Base-by-base conservation (phyloP, 345 rosid species). In the Mallotus nudiflorus region DNA sequence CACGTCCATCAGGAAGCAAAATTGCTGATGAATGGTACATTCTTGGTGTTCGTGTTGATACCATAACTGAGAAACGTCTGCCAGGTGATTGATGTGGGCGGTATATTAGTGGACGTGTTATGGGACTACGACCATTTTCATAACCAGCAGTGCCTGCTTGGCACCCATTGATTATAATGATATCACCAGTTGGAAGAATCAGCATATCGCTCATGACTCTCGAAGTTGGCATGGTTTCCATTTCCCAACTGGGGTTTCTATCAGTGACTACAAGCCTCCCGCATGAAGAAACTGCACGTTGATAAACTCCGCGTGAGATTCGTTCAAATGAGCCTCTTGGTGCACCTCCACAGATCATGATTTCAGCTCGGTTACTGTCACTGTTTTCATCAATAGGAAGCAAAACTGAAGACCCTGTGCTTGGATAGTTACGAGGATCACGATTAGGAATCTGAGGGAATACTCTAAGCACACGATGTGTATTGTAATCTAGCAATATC, bases 151-250 rank as follows among this genome's bases (percentile, higher is more conserved):
- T 88, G 50, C 98, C 97, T 0, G 61, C 22, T 24, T 70, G 82
- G 1, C 81, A 91, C 0, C 98, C 97, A 16, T 91, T 93, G 78
- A 91, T 64, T 19, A 91, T 81, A 63, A 91, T 55, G 53, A 91
- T 80, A 37, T 91, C 90, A 5, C 92, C 89, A 2, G 82, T 85
- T 0, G 96, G 94, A 20, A 93, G 84, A 27, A 93, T 77, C 0
- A 93, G 46, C 98, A 91, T 91, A 68, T 93, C 98, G 0, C 94
- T 85, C 98, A 93, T 91, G n/a, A 87, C 91, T 63, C 97, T 84
- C 11, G 87, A 83, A 5, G 80, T 44, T 0, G 98, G 96, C 94
- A 91, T 88, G 33, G 78, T 60, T 75, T 91, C 98, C 91, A 89
- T 87, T 40, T 60, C 70, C 97, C 98, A 93, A 0, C 20, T 68